Percentiles rank a stretch among this genome's conserved stretches.
Conservation (phyloP, 371 early-diverging fungal species). For the Furculomyces boomerangus region DNA sequence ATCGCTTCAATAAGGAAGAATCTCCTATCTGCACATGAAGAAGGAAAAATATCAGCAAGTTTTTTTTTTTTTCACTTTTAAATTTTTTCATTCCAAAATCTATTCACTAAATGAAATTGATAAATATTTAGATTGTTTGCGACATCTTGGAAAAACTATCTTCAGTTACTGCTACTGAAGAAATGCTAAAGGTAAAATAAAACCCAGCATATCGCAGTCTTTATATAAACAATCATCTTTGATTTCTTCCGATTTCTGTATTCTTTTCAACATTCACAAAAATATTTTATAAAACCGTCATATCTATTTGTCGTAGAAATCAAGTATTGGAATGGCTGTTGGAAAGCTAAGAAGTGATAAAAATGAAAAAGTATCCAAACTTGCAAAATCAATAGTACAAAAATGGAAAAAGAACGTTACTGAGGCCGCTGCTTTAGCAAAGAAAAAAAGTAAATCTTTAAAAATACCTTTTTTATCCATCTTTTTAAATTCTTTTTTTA, state of each 20-base stretch:
- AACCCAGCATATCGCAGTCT: background rate
- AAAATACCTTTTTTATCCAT: slow-evolving; percentile 3
- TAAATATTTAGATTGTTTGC: background rate
- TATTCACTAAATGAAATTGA: background rate
- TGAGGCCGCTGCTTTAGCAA: slow-evolving; percentile 3
- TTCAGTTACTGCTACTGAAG: slow-evolving; percentile 1
- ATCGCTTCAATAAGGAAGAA: background rate
- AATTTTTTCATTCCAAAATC: background rate
- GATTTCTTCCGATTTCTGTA: background rate
- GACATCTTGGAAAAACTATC: background rate
- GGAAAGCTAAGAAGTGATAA: slow-evolving; percentile 44
- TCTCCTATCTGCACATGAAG: background rate
- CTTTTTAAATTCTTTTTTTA: slow-evolving; percentile 1
- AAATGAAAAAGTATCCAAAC: slow-evolving; percentile 31
- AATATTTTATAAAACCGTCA: background rate
- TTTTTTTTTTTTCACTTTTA: background rate
- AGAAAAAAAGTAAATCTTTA: slow-evolving; percentile 1
- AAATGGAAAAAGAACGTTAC: slow-evolving; percentile 65
- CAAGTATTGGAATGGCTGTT: slow-evolving; percentile 57
- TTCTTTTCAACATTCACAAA: background rate
- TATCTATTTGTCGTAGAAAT: slow-evolving; percentile 26
- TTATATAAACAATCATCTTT: background rate
- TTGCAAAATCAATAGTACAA: slow-evolving; percentile 46
- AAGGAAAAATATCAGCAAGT: background rate
- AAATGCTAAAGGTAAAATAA: background rate